Base-by-base conservation (phyloP, 2,329 filamentous ascomycete genomes). In the Penicillium sp. region DNA sequence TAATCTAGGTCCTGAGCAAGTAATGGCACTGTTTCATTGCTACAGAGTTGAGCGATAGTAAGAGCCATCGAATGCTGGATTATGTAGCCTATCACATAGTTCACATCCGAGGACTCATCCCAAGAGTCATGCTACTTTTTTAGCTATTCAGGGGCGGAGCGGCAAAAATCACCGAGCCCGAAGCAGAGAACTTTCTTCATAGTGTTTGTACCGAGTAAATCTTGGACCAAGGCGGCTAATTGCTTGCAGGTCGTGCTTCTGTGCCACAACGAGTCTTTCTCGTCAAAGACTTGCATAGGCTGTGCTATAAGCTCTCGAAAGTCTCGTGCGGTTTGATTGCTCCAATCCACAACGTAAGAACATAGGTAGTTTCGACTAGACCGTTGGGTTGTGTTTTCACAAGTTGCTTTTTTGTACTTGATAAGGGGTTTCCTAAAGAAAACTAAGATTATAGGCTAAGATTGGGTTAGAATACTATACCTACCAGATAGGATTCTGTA, bases 281-380 rank as follows among this genome's bases (percentile, higher is more conserved):
- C 47, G 24, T 59, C 46, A 46, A 56, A 59, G 46, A 52, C 47
- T 56, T 58, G 39, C n/a, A 43, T 49, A 47, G 55, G 55, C 37
- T 58, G 42, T 53, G 44, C 27, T 54, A 56, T 50, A 48, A 56
- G 46, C 55, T 53, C 55, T 52, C 51, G 53, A 46, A 58, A 59
- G 49, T 55, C 49, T 46, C 38, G 49, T 50, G 38, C 44, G 47
- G 55, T 58, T 46, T 28, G 51, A 50, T 59, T 58, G 37, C 29
- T 59, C 57, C 49, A 59, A 50, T 56, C 55, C 41, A 59, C 51
- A 45, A 59, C 49, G 12, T 59, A 59, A 52, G 57, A 56, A 49
- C 52, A 58, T 29, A 55, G 44, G 38, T 56, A 58, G 49, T 58
- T 52, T 59, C 51, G 33, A 47, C 18, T 49, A 49, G 55, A 47